Base-by-base conservation (phyloP, 2,329 filamentous ascomycete species). In the Exserohilum turcica region DNA sequence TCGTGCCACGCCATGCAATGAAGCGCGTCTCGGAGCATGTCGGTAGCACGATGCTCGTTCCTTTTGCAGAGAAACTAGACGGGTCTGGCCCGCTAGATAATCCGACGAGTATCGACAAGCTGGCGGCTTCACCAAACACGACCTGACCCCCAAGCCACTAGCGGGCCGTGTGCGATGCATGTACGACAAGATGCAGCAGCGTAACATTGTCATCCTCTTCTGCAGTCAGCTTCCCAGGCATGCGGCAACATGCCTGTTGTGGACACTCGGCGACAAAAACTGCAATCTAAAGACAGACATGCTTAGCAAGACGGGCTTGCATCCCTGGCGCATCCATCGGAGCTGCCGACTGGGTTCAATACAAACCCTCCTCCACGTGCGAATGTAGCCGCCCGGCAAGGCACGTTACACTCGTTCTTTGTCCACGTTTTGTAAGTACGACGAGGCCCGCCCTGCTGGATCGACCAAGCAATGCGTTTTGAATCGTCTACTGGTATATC, bases 381-480 rank as follows among this genome's bases (percentile, higher is more conserved):
- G 50, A 53, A 45, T 53, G 27, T 49, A 9, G 28, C 32, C 33
- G 21, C 29, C 45, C 38, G 46, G 29, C 19, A 33, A 39, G 35
- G 38, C 28, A 16, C 19, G 39, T 44, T 36, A 47, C 50, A 49
- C 19, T 15, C 21, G 18, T 38, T 40, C 40, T 18, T 43, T 45
- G 29, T 44, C 51, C 46, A 54, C 51, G 51, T 54, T 54, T 50
- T 19, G 51, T 50, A n/a, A n/a, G n/a, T n/a, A 40, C 51, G 16
- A 48, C 35, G 28, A n/a, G 40, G 36, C 27, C 42, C 18, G 15
- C 19, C 18, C 27, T 32, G n/a, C 28, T 27, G 36, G 27, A 48
- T 33, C 36, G 13, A 37, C 45, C 15, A 43, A 27, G 28, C 45
- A n/a, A 19, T 19, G 15, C 10, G 32, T 35, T 33, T 24, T 28